Evolutionary conservation across 2,329 filamentous ascomycete genomes (phyloP).

Genomic region (Dothistroma septosporum): DNA sequence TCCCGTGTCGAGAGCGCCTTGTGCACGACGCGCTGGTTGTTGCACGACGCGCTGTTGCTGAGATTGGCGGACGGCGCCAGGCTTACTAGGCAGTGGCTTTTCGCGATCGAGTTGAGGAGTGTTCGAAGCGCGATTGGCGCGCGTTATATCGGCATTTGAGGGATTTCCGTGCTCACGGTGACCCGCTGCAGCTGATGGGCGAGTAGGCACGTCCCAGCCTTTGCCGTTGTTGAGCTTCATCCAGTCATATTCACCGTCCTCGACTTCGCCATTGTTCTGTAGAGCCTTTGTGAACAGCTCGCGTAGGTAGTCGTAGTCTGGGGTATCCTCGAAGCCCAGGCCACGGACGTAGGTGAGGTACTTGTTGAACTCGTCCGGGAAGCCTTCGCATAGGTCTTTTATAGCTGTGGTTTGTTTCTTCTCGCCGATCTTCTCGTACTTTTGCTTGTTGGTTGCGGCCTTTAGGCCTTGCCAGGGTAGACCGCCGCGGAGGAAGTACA

Average conservation of each 20-base stretch:
- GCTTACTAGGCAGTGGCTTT: conserved; percentile 48
- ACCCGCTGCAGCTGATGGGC: conserved; percentile 67
- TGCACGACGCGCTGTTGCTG: conserved; percentile 54
- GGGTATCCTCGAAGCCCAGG: conserved; percentile 95
- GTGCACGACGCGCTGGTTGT: conserved; percentile 30
- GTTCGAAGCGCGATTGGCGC: conserved; percentile 57
- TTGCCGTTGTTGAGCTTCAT: conserved; percentile 96
- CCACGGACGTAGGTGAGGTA: conserved; percentile 97
- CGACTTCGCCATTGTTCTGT: conserved; percentile 88
- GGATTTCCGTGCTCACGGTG: conserved; percentile 71
- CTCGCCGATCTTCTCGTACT: conserved; percentile 99
- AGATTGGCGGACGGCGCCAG: conserved; percentile 61
- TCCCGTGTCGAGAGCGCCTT: conserved; percentile 55
- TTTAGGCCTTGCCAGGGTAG: conserved; percentile 62
- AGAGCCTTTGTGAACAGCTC: conserved; percentile 94
- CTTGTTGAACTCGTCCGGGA: conserved; percentile 97
- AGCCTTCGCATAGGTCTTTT: conserved; percentile 94
- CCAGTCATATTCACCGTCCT: conserved; percentile 99
- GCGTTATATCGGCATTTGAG: conserved; percentile 76
- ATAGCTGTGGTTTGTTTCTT: conserved; percentile 98
- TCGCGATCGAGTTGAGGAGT: conserved; percentile 35
- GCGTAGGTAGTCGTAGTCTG: conserved; percentile 95
- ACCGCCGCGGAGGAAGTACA: conserved; percentile 64
- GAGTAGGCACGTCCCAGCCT: conserved; percentile 78
- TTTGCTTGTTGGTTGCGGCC: conserved; percentile 50